These are phyloP conservation scores for Thermochaetoides thermophila DNA, from an alignment of 495 filamentous ascomycete genomes.

Conservation along the genomic window DNA sequence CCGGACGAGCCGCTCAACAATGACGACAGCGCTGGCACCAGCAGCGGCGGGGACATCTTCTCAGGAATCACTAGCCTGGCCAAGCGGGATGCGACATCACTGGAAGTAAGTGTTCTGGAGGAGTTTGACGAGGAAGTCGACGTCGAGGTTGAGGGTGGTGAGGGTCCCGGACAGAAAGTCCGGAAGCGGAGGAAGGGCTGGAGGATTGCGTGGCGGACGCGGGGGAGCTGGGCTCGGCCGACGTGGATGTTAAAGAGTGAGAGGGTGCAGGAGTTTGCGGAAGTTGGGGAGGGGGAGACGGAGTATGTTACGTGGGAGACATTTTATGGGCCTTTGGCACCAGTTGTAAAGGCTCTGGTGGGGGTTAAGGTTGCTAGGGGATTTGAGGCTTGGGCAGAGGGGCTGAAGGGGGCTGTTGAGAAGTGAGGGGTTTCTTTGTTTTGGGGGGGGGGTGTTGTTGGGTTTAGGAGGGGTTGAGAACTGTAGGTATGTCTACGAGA, in stretches of 20 bases:
- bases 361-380: constrained; percentile 13
- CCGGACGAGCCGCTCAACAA: neutral
- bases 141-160: neutral
- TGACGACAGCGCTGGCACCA: neutral
- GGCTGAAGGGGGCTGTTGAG: constrained; percentile 19
- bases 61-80: too few species aligned
- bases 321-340: constrained; percentile 22
- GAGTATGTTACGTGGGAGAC: constrained; percentile 26
- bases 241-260: constrained; percentile 18
- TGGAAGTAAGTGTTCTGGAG: constrained; percentile 20
- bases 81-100: too few species aligned
- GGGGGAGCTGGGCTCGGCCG: constrained; percentile 7
- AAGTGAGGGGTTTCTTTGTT: neutral
- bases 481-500: too few species aligned
- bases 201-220: constrained; percentile 19
- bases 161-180: neutral
- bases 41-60: constrained; percentile 1
- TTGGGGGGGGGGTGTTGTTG: too few species aligned
- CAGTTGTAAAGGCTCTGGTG: constrained; percentile 9
- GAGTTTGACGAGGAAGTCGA: constrained; percentile 7
- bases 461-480: too few species aligned
- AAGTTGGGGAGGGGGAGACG: constrained; percentile 7
- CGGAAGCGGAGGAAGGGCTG: constrained; percentile 9
- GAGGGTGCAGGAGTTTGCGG: constrained; percentile 25
- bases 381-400: constrained; percentile 20